phyloP scores from a whole-genome alignment of 139 green algal species.

The Nannochloris sp. region DNA sequence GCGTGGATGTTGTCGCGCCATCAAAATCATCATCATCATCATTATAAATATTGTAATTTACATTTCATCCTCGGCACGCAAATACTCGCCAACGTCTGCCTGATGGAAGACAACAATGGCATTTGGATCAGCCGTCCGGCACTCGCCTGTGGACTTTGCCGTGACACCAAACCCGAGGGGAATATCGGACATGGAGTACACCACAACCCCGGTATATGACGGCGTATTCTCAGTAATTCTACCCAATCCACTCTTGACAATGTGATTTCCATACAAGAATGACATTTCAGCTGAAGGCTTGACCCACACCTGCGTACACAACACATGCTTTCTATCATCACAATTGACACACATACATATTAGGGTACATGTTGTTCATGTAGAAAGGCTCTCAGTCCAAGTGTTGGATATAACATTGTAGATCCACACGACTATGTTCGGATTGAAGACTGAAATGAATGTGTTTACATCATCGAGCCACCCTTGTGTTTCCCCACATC shows the following conservation, averaged over 20 bases:
- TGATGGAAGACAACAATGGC: slow-evolving; percentile 94
- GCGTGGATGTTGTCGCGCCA: slow-evolving; percentile 21
- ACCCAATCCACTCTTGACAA: slow-evolving; percentile 92
- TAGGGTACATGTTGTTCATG: too few species aligned
- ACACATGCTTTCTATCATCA: too few species aligned
- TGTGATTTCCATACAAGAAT: slow-evolving; percentile 97
- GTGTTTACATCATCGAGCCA: slow-evolving; percentile 29
- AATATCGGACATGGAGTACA: slow-evolving; percentile 84
- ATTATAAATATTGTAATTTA: not conserved
- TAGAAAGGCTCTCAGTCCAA: slow-evolving; percentile 22
- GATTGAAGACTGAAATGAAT: slow-evolving; percentile 59
- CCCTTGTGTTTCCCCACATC: not conserved
- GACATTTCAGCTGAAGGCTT: slow-evolving; percentile 96
- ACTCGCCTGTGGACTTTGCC: slow-evolving; percentile 85
- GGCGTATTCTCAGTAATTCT: slow-evolving; percentile 95
- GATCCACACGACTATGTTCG: slow-evolving; percentile 18
- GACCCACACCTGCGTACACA: slow-evolving; percentile 82
- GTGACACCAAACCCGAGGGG: slow-evolving; percentile 94
- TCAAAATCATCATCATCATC: too few species aligned
- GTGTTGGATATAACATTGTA: slow-evolving; percentile 15
- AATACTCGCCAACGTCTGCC: slow-evolving; percentile 80
- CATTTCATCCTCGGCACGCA: slow-evolving; percentile 61
- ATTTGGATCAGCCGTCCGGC: slow-evolving; percentile 75
- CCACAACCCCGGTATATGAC: slow-evolving; percentile 72
- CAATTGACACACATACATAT: too few species aligned